Conservation (phyloP, 495 filamentous ascomycete species). For the Penicillium coprophilum region DNA sequence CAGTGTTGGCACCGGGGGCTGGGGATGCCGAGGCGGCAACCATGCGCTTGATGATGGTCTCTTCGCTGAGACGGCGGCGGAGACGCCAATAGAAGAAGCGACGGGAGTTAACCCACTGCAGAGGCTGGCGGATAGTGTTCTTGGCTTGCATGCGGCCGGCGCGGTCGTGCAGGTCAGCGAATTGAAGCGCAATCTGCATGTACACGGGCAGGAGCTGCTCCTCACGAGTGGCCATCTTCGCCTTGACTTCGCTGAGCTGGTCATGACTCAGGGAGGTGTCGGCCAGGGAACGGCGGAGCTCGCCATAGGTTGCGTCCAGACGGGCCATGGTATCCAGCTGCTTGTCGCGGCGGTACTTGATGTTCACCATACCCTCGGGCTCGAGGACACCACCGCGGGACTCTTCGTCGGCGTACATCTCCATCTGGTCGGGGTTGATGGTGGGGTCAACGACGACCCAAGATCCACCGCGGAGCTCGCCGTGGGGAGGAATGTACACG, state of each 20-base stretch:
- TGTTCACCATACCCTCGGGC: constrained; percentile 95
- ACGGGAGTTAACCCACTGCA: constrained; percentile 85
- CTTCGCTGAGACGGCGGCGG: constrained; percentile 93
- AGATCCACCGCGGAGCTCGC: constrained; percentile 96
- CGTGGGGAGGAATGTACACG: constrained; percentile 95
- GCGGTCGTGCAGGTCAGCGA: constrained; percentile 95
- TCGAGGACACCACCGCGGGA: constrained; percentile 95
- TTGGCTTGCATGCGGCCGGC: constrained; percentile 98
- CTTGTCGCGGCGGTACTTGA: constrained; percentile 97
- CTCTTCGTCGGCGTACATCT: constrained; percentile 99
- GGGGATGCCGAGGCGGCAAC: constrained; percentile 48
- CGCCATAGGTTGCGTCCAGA: constrained; percentile 77
- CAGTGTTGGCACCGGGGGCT: constrained; percentile 26
- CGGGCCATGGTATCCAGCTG: constrained; percentile 98
- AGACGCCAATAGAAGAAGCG: constrained; percentile 99
- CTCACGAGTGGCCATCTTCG: constrained; percentile 83
- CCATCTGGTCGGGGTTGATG: constrained; percentile 94
- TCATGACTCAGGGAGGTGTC: constrained; percentile 69
- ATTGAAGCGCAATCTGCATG: constrained; percentile 87
- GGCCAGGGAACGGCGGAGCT: constrained; percentile 72
- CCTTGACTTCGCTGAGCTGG: constrained; percentile 73
- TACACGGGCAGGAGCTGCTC: constrained; percentile 88
- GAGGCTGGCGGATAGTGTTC: constrained; percentile 78
- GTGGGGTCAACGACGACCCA: constrained; percentile 99
- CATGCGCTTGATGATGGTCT: constrained; percentile 91